Evolutionary conservation across 345 rosid species (phyloP), one percentile per base, ranked within the genome.

Genomic region (Hirschfeldia incana): DNA sequence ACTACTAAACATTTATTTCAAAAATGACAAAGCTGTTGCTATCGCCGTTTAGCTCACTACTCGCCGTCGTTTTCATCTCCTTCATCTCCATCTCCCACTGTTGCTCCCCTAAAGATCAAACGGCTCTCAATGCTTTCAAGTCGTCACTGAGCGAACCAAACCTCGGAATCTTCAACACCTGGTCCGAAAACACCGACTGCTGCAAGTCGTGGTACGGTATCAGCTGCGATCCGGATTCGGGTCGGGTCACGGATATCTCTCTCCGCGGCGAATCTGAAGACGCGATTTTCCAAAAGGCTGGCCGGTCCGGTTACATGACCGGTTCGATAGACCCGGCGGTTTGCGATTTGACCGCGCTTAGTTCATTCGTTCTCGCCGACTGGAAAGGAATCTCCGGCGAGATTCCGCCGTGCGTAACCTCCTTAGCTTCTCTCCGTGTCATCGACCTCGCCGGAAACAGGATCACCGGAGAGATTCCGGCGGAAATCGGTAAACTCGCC

Each of bases 191-290:
- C 70, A 72, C 87, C 13, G 76, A 89, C 76, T 94, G 94, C 87
- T 92, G 97, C 83, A 42, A 80, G 63, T 34, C 32, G 68, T 94
- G 98, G 98, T 89, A 89, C 80, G 97, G 97, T 66, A 69, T 94
- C 75, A 89, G 91, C 87, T 92, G 97, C 72, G 84, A 92, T 84
- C 94, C 97, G 8, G 84, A 87, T 17, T 67, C 86, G 34, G 78
- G 67, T 51, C 89, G 94, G 26, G 97, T 94, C 81, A 78, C 91
- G 4, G 97, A 91, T 78, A 76, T 94, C 55, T 86, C 83, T 70
- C 95, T 94, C 44, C 97, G 98, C 0, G 98, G 98, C 2, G 98
- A 94, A 80, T 92, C 98, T 0, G 97, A 92, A 81, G 98, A 94
- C 76, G 94, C 91, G 11, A 85, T 92, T 76, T 89, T 94, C 63